Percentiles rank a stretch among this genome's conserved stretches.
phyloP scores from a whole-genome alignment of 371 early-diverging fungal genomes.

The Phascolomyces articulosus region DNA sequence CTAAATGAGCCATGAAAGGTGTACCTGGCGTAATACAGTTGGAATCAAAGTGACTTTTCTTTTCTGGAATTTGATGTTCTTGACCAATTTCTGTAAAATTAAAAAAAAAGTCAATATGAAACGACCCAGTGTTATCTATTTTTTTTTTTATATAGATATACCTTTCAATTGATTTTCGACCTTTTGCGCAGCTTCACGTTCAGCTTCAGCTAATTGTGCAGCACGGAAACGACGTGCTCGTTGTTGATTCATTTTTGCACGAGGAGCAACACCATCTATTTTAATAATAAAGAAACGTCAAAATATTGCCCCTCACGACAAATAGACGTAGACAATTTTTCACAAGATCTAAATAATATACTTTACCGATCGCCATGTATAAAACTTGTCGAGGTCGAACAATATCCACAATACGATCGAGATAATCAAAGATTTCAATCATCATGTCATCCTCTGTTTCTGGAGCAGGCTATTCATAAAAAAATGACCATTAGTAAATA shows the following conservation, averaged over 20 bases:
- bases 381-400: conserved; percentile 93
- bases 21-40: conserved; percentile 99
- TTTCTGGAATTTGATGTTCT: conserved; percentile 53
- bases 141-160: neutral
- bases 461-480: conserved; percentile 87
- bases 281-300: neutral
- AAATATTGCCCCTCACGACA: neutral
- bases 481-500: neutral
- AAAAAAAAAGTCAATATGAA: neutral
- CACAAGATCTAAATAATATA: neutral
- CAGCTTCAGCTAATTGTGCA: conserved; percentile 82
- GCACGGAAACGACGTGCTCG: conserved; percentile 97
- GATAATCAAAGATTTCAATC: conserved; percentile 91
- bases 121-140: neutral
- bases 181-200: conserved; percentile 74
- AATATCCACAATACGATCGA: conserved; percentile 93
- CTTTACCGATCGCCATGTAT: conserved; percentile 93
- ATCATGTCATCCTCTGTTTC: conserved; percentile 95
- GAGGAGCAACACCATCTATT: conserved; percentile 98
- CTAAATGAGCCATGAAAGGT: conserved; percentile 96
- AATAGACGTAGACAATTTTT: neutral
- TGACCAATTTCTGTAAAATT: conserved; percentile 51
- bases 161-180: conserved; percentile 59
- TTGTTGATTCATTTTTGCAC: conserved; percentile 99
- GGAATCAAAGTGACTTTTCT: conserved; percentile 87